These are phyloP conservation scores for Herpotrichia juniperi DNA, from an alignment of 2,329 filamentous ascomycete genomes.

Conservation along the genomic window DNA sequence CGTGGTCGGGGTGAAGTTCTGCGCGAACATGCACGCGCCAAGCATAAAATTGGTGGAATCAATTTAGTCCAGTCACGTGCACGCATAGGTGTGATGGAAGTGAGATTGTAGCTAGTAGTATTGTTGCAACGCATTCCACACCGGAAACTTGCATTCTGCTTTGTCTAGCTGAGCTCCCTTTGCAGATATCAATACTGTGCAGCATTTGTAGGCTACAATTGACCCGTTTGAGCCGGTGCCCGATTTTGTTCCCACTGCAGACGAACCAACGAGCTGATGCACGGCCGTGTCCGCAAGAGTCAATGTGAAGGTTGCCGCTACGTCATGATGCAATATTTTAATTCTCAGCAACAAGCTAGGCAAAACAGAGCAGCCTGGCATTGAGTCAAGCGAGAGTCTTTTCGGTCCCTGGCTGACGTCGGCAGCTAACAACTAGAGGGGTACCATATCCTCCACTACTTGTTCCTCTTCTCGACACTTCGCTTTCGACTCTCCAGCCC, in stretches of 20 bases:
- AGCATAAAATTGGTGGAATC: not conserved
- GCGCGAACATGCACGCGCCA: not conserved
- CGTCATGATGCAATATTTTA: slow-evolving; percentile 2
- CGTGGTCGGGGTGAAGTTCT: not conserved
- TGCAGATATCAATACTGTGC: no score
- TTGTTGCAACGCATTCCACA: no score
- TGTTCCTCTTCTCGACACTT: not conserved
- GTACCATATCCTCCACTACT: not conserved
- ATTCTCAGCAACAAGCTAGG: not conserved
- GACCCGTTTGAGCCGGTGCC: no score
- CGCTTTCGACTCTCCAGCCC: not conserved
- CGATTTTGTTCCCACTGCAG: no score
- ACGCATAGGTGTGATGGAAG: no score
- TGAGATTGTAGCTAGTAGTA: no score
- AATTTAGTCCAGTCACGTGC: not conserved
- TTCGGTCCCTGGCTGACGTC: slow-evolving; percentile 1
- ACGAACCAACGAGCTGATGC: no score
- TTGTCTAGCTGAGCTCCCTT: no score
- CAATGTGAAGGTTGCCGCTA: not conserved
- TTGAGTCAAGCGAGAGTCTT: not conserved
- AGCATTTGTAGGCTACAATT: no score
- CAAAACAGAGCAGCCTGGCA: not conserved
- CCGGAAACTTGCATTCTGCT: no score
- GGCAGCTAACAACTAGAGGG: slow-evolving; percentile 1
- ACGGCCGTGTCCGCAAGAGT: no score